Base-by-base conservation (phyloP, 164 flowering plant genomes). In the Vitis amurensis region DNA sequence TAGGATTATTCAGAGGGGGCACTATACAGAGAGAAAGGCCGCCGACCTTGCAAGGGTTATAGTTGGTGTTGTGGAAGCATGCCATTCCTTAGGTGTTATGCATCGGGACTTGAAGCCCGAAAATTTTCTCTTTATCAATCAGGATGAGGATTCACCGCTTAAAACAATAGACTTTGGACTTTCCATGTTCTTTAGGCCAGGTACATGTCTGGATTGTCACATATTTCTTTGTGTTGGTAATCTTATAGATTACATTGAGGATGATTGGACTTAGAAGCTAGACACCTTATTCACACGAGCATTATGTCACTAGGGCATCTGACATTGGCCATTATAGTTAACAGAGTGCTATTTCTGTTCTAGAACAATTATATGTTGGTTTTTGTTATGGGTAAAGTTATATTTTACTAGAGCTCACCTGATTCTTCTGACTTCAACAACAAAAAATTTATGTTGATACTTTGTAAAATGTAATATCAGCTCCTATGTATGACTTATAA, bases 61-160 rank as follows among this genome's bases (percentile, higher is more conserved):
- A 14, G 90, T 89, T 63, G 84, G 88, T 59, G 90, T 89, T 55
- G 86, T 89, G 11, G 84, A 89, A 65, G 86, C 89, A 3, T 89
- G 94, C 70, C 94, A 89, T 76, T 89, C 94, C 30, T 67, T 90
- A 27, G 94, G 94, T 31, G 94, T 89, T 48, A 82, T 87, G 90
- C 94, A 89, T 56, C 67, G 94, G 61, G 94, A 89, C 66, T 68
- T 89, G 72, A 89, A 89, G 79, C 94, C 94, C 23, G 94, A 89
- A 78, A 89, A 89, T 79, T 89, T 89, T 64, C 78, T 90, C n/a
- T 90, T 90, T 69, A 72, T 81, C 8, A 72, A 63, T 64, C 82
- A 82, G 1, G 79, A 82, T 50, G 94, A 90, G 79, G 88, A 88
- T 3, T 30, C 92, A 7, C 78, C 83, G 0, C 88, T 90, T 64